Percentiles rank a stretch among this genome's conserved stretches.
phyloP scores from a whole-genome alignment of 2,329 filamentous ascomycete genomes.

The Cladophialophora bantiana region DNA sequence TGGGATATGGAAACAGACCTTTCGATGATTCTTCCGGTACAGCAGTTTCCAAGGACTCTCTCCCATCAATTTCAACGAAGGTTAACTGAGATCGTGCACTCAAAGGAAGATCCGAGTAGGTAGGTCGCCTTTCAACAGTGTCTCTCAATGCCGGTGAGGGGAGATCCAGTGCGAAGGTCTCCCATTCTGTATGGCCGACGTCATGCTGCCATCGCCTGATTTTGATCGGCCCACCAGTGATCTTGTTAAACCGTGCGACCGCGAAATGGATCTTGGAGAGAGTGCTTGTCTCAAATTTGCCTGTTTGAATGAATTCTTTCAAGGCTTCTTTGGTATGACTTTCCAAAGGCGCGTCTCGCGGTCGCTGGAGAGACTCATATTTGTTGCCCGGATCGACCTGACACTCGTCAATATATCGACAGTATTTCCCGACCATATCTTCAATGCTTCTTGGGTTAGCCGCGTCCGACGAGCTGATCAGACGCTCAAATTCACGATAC shows the following conservation, averaged over 20 bases:
- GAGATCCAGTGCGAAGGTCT: constrained; percentile 4
- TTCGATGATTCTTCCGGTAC: background rate
- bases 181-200: constrained; percentile 11
- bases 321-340: constrained; percentile 26
- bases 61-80: background rate
- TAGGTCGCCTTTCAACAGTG: background rate
- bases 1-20: constrained; percentile 23
- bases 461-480: constrained; percentile 26
- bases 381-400: constrained; percentile 18
- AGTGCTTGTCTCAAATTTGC: constrained; percentile 26
- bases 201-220: constrained; percentile 27
- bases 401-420: constrained; percentile 30
- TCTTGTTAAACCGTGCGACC: constrained; percentile 32
- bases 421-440: constrained; percentile 36
- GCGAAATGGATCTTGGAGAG: constrained; percentile 33
- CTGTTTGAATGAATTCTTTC: constrained; percentile 25
- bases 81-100: background rate
- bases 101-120: background rate
- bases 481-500: constrained; percentile 12
- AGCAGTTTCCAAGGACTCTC: background rate
- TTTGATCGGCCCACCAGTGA: constrained; percentile 28
- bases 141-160: constrained; percentile 1
- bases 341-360: constrained; percentile 27
- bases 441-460: constrained; percentile 33
- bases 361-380: constrained; percentile 28